Evolutionary conservation across 176 grass and related monocot species (phyloP), one percentile per base, ranked within the genome.

Genomic region (Olyra latifolia): DNA sequence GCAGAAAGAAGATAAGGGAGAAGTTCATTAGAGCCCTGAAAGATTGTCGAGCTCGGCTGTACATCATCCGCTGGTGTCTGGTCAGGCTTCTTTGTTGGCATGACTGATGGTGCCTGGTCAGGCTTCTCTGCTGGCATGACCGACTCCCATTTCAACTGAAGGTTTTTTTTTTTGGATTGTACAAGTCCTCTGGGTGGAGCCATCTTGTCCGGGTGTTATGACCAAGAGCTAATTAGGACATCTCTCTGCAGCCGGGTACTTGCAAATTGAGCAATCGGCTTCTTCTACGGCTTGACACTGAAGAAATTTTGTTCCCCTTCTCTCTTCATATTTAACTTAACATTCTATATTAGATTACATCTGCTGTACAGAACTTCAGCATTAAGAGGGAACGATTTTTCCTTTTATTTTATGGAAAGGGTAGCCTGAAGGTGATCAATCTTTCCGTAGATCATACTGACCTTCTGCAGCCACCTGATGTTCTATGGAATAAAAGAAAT

Each of bases 51-150:
- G 76, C 88, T 49, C 62, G 48, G 32, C 52, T 94, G 69, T 84
- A 80, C 58, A 91, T 89, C 69, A 87, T 85, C 48, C 47, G 71
- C 12, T 80, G 70, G 63, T 91, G 83, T 50, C 61, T 88, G 49
- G 4, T 87, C 25, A 89, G 86, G 45, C 83, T 91, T 72, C 83
- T 89, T 6, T 91, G 92, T 75, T 94, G 70, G 56, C 83, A 81
- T 49, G 76, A 91, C 54, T 35, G 32, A 35, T 76, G 70, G 63
- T 91, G 83, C 44, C 61, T 88, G 49, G 4, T 87, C 25, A 89
- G 86, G 45, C 83, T 91, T 72, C 83, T 89, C 6, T 91, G 92
- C 70, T 94, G 64, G 56, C 83, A 81, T 49, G 71, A 89, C 54
- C 5, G 32, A 35, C 32, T 35, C 32, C 32, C 62, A 60, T 59